Conservation (phyloP, 1,284 basidiomycete species). For the Neolentinus lepideus region DNA sequence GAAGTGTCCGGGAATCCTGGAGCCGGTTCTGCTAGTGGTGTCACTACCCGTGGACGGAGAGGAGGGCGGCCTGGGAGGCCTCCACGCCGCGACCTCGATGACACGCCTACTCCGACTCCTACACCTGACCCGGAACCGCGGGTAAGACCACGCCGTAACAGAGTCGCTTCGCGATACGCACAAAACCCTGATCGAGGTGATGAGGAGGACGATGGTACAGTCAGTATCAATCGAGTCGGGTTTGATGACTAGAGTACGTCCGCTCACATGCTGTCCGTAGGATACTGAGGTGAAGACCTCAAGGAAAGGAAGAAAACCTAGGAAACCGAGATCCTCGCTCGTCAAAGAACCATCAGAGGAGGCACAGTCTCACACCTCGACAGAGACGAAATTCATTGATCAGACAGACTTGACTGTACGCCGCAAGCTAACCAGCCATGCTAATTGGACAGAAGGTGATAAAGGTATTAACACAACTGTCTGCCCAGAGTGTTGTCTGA, state of each 20-base stretch:
- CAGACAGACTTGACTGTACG: constrained; percentile 25
- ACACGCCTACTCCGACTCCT: background rate
- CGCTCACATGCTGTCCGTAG: constrained; percentile 7
- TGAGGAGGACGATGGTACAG: constrained; percentile 3
- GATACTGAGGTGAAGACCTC: constrained; percentile 19
- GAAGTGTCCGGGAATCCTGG: constrained; percentile 37
- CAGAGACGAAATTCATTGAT: constrained; percentile 22
- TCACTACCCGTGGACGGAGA: background rate
- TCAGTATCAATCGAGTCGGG: background rate
- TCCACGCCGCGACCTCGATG: background rate
- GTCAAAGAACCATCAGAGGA: constrained; percentile 15
- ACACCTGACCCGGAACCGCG: constrained; percentile 3
- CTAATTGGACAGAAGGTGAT: constrained; percentile 52
- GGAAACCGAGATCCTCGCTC: constrained; percentile 17
- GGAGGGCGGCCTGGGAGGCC: background rate
- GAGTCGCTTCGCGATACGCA: background rate
- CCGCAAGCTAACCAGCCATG: constrained; percentile 25
- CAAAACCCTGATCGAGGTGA: background rate
- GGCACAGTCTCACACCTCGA: constrained; percentile 17
- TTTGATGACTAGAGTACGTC: background rate
- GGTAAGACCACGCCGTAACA: background rate
- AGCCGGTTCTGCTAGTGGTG: constrained; percentile 10
- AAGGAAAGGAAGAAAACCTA: constrained; percentile 23
- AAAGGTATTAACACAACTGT: constrained; percentile 33
- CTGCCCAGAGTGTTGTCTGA: constrained; percentile 32